phyloP scores from a whole-genome alignment of 805 yeast genomes.

The Candida germanica region DNA sequence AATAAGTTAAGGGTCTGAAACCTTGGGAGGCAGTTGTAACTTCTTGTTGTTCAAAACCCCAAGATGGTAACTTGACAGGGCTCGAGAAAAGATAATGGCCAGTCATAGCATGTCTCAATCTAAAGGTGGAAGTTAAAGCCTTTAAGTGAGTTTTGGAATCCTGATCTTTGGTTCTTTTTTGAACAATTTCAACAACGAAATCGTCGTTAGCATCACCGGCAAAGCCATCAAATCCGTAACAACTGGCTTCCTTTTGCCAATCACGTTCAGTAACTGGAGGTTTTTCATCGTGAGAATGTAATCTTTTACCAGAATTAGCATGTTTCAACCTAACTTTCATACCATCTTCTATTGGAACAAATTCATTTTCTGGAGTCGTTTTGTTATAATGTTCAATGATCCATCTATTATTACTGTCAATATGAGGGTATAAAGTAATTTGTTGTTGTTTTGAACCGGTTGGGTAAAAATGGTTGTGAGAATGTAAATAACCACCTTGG shows the following conservation, averaged over 20 bases:
- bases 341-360: constrained; percentile 63
- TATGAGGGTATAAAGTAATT: constrained; percentile 74
- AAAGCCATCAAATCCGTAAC: constrained; percentile 75
- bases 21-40: constrained; percentile 79
- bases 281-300: constrained; percentile 81
- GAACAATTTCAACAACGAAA: constrained; percentile 70
- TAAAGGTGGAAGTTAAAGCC: constrained; percentile 68
- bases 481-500: constrained; percentile 78
- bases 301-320: constrained; percentile 54
- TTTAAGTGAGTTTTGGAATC: constrained; percentile 54
- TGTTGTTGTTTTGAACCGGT: constrained; percentile 86
- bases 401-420: constrained; percentile 76
- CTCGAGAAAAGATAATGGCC: constrained; percentile 78
- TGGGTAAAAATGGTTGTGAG: constrained; percentile 69
- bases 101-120: constrained; percentile 75
- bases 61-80: constrained; percentile 69
- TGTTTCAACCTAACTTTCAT: constrained; percentile 70
- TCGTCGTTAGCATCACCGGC: constrained; percentile 84
- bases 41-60: constrained; percentile 85
- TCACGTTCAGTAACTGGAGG: constrained; percentile 74
- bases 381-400: constrained; percentile 63
- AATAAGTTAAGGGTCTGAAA: constrained; percentile 52
- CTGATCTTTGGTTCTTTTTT: constrained; percentile 46
- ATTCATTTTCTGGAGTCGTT: constrained; percentile 52
- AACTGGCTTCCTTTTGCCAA: constrained; percentile 81